Base-by-base conservation (phyloP, 2,329 filamentous ascomycete genomes). In the Talaromyces sp. region DNA sequence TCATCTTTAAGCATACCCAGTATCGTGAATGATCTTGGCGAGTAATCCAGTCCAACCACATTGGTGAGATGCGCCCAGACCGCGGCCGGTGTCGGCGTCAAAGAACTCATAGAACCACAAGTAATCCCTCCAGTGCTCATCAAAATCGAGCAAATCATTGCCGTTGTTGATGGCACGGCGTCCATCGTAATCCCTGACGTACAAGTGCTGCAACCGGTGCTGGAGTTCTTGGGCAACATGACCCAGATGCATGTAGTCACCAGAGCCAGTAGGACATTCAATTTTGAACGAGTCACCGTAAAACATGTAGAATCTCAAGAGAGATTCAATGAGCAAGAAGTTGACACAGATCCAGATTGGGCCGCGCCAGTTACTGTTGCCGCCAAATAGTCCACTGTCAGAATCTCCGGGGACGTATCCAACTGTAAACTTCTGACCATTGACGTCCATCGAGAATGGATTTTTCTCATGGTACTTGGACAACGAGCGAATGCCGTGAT, bases 81-180 rank as follows among this genome's bases (percentile, higher is more conserved):
- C 93, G 64, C 91, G 88, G 13, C 93, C 93, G 53, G 81, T 87
- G 71, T 97, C 92, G 39, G 91, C 93, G 69, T 97, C 93, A 70
- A 97, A 97, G 80, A 95, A 97, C 73, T 97, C 93, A 70, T 96
- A 89, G 81, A 96, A 97, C 89, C 91, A 97, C 66, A 97, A 80
- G 68, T 92, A 85, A 67, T 95, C 92, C 73, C 88, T 93, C 93
- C 93, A 97, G 73, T 96, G 80, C 22, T 89, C 87, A 69, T 97
- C 91, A 68, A 89, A 96, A 75, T 97, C 91, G 33, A 97, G 85
- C 64, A 87, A 82, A 66, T 97, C 87, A 65, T 89, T 91, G 17
- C 89, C 88, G 57, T 84, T 87, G 67, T 97, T 95, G 78, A 96
- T 89, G 63, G 91, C 93, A 63, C 94, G 87, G 61, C 90, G 86